These are phyloP conservation scores for Madurella mycetomatis DNA, from an alignment of 2,329 filamentous ascomycete genomes.

Conservation along the genomic window DNA sequence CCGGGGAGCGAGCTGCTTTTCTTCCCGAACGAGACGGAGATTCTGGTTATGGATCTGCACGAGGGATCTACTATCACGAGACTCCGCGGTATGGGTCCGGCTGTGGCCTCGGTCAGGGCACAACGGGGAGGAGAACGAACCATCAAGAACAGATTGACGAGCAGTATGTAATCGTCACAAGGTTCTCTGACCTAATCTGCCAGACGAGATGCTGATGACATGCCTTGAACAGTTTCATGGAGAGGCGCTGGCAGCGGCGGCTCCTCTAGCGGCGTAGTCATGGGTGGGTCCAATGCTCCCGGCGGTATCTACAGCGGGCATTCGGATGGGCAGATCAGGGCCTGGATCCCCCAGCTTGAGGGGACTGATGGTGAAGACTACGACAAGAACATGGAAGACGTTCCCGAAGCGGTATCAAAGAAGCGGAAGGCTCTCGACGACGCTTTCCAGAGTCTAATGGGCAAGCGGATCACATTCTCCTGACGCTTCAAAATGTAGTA, in stretches of 20 bases:
- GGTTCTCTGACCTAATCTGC: too few relatives aligned
- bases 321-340: slow-evolving; percentile 75
- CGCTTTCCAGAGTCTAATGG: slow-evolving; percentile 73
- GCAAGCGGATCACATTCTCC: slow-evolving; percentile 62
- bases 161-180: slow-evolving; percentile 24
- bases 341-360: slow-evolving; percentile 62
- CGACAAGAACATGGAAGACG: slow-evolving; percentile 39
- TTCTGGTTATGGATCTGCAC: slow-evolving; percentile 74
- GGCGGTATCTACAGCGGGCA: slow-evolving; percentile 73
- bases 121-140: slow-evolving; percentile 50
- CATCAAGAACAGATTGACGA: slow-evolving; percentile 65
- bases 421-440: slow-evolving; percentile 78
- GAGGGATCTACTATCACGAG: slow-evolving; percentile 69
- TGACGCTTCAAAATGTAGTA: not conserved
- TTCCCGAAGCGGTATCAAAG: slow-evolving; percentile 50
- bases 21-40: slow-evolving; percentile 77
- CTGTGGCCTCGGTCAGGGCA: slow-evolving; percentile 41
- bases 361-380: slow-evolving; percentile 42
- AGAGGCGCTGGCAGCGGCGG: slow-evolving; percentile 56
- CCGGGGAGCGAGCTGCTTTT: slow-evolving; percentile 63
- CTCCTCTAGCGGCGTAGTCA: slow-evolving; percentile 54
- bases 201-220: not conserved
- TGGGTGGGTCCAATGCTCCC: slow-evolving; percentile 49
- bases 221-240: slow-evolving; percentile 57
- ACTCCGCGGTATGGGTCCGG: slow-evolving; percentile 60